Base-by-base conservation (phyloP, 768 basidiomycete species). In the Hericium coralloides region DNA sequence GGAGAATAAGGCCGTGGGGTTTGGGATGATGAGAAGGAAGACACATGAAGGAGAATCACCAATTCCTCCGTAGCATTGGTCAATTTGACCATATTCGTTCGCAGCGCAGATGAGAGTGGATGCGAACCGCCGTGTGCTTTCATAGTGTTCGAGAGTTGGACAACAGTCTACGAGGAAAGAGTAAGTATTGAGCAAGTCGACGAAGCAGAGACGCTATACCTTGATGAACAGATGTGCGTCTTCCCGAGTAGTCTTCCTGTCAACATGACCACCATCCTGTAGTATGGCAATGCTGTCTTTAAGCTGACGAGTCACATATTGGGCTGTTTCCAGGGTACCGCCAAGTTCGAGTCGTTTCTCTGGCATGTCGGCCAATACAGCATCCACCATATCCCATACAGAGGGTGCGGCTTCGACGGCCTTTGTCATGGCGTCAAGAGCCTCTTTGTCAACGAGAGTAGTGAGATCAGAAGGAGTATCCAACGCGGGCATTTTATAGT, bases 41-140 rank as follows among this genome's bases (percentile, higher is more conserved):
- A 92, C 49, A 92, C 86, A 65, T 92, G 89, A 17, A 95, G 74
- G 50, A 95, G 75, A 61, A 92, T 89, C 51, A 89, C 85, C 64
- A 93, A 88, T 68, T 91, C 91, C 69, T 95, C 85, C 12, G 92
- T 92, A 12, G 85, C 80, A 63, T 89, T 87, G 20, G 87, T 89
- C 56, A 97, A 77, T 60, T 81, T 80, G 41, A 85, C 80, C 74
- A 92, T 84, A 65, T 84, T 83, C 55, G 74, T 79, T 58, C 89
- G 81, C 45, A 95, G 74, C 37, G 76, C 69, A 4, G 81, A 70
- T 15, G 82, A 79, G 51, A 84, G 79, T n/a, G 79, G 75, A 58
- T 80, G 75, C 17, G 74, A 71, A 22, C 75, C 74, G 52, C 82
- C 82, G 60, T 83, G 74, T 12, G 76, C 72, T 71, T 89, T 92